Base-by-base conservation (phyloP, 2,329 filamentous ascomycete genomes). In the Pseudohalonectria lignicola region DNA sequence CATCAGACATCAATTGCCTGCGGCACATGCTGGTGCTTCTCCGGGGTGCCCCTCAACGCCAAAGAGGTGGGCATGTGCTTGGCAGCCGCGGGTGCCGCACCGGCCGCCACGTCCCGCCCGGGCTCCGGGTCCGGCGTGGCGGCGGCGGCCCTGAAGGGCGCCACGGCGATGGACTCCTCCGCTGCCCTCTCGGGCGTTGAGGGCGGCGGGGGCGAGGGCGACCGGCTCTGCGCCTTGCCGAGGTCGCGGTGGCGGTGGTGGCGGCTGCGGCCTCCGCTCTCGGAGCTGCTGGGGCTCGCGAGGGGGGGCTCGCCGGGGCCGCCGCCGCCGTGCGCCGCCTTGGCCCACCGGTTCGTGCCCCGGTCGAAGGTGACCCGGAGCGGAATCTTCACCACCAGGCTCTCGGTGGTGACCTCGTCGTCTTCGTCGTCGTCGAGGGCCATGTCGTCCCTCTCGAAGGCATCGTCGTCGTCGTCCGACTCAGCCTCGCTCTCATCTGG, bases 341-440 rank as follows among this genome's bases (percentile, higher is more conserved):
- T 36, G 50, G 31, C 28, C 40, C 41, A 54, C 33, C 54, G 51
- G 38, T 55, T 57, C 4, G 45, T 46, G 36, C 60, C 50, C 41
- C 56, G 46, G 36, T 61, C 55, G 25, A 61, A 46, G 46, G 63
- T 34, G 51, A 66, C 47, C 30, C 66, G 66, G 17, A 79, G 59
- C 6, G 70, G 68, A 12, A 94, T 67, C 54, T 84, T 88, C 40
- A 94, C 81, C 36, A 94, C 71, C 30, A 90, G 68, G 47, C 77
- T 85, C 48, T 68, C 67, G 43, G 31, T 34, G n/a, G 40, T 38
- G n/a, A 43, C 45, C 10, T 33, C 34, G 26, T 40, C 45, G 23
- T 63, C 59, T 28, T 67, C 66, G 2, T 66, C 67, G 17, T 72
- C 72, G 29, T 78, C 72, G 10, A n/a, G n/a, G n/a, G 64, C 64